Base-by-base conservation (phyloP, 495 filamentous ascomycete species). In the Penicillium macrosclerotiorum region DNA sequence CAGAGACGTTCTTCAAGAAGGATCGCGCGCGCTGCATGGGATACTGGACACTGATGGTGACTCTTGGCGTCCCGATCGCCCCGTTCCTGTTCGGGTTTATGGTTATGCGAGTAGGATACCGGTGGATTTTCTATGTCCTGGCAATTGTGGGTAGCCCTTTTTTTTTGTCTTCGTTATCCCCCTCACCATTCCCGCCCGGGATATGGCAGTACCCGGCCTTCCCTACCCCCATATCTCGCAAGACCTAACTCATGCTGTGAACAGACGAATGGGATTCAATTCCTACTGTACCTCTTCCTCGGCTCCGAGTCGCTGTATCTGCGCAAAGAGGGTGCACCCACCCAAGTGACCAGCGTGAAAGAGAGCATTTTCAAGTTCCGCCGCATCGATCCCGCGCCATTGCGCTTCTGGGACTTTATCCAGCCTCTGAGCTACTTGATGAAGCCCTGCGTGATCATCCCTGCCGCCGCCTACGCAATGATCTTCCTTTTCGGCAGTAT, bases 231-330 rank as follows among this genome's bases (percentile, higher is more conserved):
- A n/a, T n/a, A 17, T 34, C 31, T 34, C 31, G 11, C 31, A 2
- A 9, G 12, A 6, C 12, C 31, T 17, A 13, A 13, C 31, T 8
- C 6, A 18, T 19, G 6, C 35, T 18, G 31, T 36, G n/a, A n/a
- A 6, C 36, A 78, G 75, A 70, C 62, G 38, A 82, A 82, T 54
- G 74, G 59, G 14, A 62, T 63, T n/a, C 79, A 81, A 42, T 71
- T 81, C 44, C 48, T 82, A 32, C 32, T 76, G 1, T 81, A 74
- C 37, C 29, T 80, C 37, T 67, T 79, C 62, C 59, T 81, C 33
- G 74, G 75, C 17, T 70, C 77, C 2, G 79, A 83, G 54, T 76
- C 79, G 11, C 75, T 69, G 30, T 81, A 80, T 40, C 42, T 78
- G 3, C 57, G 61, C 25, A 31, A 48, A 7, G 49, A 51, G 13